Base-by-base conservation (phyloP, 2,329 filamentous ascomycete species). In the Aspergillus neoniger region DNA sequence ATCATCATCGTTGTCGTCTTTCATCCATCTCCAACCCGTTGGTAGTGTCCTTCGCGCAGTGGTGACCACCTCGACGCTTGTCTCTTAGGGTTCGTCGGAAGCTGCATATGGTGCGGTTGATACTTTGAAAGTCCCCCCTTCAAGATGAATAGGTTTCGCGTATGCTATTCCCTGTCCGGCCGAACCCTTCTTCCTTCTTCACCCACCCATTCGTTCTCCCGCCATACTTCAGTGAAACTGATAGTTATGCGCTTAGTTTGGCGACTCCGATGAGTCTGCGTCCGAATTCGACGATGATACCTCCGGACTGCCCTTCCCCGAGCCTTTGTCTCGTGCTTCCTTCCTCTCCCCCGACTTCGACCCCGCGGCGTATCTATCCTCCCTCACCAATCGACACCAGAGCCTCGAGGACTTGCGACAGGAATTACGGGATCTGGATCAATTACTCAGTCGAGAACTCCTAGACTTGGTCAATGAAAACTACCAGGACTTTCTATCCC, bases 391-490 rank as follows among this genome's bases (percentile, higher is more conserved):
- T 72, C 90, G 95, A 1, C 95, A 99, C 76, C 95, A 99, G 76
- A 97, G 94, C 0, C 90, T 99, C 51, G 93, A 96, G 74, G 95
- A 99, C 75, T 82, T 99, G 32, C 91, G 94, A 38, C 80, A 88
- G 5, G 96, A 99, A 71, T 83, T 99, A 15, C 88, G 93, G 48
- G 86, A 92, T 60, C 85, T 96, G 55, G 91, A 88, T 67, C 86
- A 91, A 67, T 84, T 89, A 19, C 88, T 99, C 63, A 91, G 88
- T 70, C 86, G 89, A 64, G 95, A 99, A 79, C 83, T 99, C 2
- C 83, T 99, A 17, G 94, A 97, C 78, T 86, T 99, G 7, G 95
- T 99, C 66, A 99, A 99, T 73, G 86, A 89, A 55, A 96, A 99
- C 77, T 98, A 99, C 74, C 89, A 92, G 51, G 90, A 94, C 59